A percentile compares a stretch with the other conserved stretches of the same genome.
Conservation (phyloP, 768 basidiomycete species). For the Clathrus columnatus region DNA sequence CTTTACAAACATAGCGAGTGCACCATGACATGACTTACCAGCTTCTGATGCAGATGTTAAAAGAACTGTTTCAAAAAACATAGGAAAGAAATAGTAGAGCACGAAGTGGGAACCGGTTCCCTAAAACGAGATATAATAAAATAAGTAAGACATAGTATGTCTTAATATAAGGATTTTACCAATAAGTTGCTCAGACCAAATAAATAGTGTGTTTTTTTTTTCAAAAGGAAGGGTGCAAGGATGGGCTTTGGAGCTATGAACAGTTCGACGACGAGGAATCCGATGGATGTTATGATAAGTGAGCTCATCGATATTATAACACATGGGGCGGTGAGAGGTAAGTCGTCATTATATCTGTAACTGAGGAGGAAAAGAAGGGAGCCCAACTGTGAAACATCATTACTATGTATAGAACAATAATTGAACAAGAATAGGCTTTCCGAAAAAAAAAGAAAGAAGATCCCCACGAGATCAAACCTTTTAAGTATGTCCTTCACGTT, state of each 20-base stretch:
- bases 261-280: conserved; percentile 57
- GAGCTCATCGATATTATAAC: conserved; percentile 45
- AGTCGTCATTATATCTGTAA: conserved; percentile 58
- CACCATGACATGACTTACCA: conserved; percentile 29
- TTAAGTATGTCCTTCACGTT: conserved; percentile 57
- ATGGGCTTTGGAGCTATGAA: conserved; percentile 62
- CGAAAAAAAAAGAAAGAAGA: conserved; percentile 46
- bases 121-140: too few species aligned
- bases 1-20: neutral
- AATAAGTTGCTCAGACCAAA: conserved; percentile 67
- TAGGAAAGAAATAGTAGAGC: conserved; percentile 71
- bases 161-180: neutral
- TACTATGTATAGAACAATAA: conserved; percentile 13
- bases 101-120: too few species aligned
- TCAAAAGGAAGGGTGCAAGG: conserved; percentile 56
- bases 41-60: conserved; percentile 58
- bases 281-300: conserved; percentile 34
- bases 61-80: conserved; percentile 78
- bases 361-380: conserved; percentile 64
- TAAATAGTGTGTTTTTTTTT: conserved; percentile 59
- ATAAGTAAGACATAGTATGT: conserved; percentile 68
- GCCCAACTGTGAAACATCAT: conserved; percentile 21
- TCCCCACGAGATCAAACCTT: conserved; percentile 76
- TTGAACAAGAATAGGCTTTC: conserved; percentile 30
- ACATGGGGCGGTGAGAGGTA: conserved; percentile 43